Percentiles rank a stretch among this genome's conserved stretches.
These are phyloP conservation scores for Decorospora gaudefroyi DNA, from an alignment of 2,329 filamentous ascomycete genomes.

Conservation along the genomic window DNA sequence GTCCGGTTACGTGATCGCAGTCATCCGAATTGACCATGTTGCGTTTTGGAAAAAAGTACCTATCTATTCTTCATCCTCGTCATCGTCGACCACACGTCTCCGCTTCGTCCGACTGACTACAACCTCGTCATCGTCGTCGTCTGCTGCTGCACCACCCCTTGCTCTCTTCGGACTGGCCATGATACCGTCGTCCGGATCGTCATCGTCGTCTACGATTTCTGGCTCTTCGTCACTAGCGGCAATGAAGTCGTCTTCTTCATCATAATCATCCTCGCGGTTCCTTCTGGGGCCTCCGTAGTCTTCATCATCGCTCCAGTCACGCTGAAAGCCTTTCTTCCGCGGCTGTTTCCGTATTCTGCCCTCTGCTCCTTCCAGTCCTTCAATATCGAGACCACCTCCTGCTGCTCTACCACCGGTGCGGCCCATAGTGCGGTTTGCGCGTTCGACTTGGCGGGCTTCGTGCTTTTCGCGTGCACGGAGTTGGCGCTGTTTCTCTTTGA, in stretches of 20 bases:
- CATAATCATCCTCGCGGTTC: constrained; percentile 73
- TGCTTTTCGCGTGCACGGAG: constrained; percentile 69
- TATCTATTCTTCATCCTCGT: constrained; percentile 54
- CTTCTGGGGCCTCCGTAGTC: constrained; percentile 69
- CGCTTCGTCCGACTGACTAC: constrained; percentile 44
- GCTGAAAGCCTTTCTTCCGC: constrained; percentile 48
- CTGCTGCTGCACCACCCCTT: constrained; percentile 34
- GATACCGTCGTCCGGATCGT: constrained; percentile 55
- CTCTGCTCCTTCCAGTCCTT: constrained; percentile 64
- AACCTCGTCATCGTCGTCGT: constrained; percentile 47
- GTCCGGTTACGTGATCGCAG: no score
- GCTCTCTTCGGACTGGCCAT: constrained; percentile 50
- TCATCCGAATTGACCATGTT: not conserved
- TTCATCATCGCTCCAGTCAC: constrained; percentile 70
- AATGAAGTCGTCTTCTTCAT: constrained; percentile 78
- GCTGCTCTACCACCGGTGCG: constrained; percentile 57
- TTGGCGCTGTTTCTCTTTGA: constrained; percentile 70
- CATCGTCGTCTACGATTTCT: constrained; percentile 64
- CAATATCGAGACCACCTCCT: constrained; percentile 65
- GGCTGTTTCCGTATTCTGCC: constrained; percentile 38
- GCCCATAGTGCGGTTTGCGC: constrained; percentile 55
- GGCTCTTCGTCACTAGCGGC: constrained; percentile 75
- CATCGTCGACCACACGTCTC: constrained; percentile 54
- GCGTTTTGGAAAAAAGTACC: no score
- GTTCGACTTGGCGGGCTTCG: constrained; percentile 65